Evolutionary conservation across 2,329 filamentous ascomycete species (phyloP).

Genomic region (Botrytis squamosa): DNA sequence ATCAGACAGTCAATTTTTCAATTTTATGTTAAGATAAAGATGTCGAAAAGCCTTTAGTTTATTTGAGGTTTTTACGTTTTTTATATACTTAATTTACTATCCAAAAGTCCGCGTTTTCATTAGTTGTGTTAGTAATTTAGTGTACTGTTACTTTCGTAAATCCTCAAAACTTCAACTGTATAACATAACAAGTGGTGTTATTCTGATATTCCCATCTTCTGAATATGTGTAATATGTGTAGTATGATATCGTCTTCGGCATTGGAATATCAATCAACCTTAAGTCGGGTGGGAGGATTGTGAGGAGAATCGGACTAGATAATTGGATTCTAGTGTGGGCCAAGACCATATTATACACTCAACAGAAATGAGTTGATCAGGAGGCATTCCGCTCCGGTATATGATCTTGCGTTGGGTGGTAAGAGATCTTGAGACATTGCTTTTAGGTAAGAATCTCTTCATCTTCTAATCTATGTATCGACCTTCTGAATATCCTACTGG

Average conservation of each 20-base stretch:
- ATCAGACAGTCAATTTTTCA: neutral
- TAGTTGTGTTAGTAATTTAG: neutral
- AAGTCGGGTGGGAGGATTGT: slow-evolving; percentile 49
- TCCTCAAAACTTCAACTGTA: slow-evolving; percentile 45
- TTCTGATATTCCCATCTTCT: slow-evolving; percentile 53
- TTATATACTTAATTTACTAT: neutral
- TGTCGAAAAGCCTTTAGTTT: neutral
- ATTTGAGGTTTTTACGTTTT: neutral
- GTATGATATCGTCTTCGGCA: slow-evolving; percentile 50
- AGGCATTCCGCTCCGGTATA: slow-evolving; percentile 60
- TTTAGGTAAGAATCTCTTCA: too few relatives aligned
- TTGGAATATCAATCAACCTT: slow-evolving; percentile 51
- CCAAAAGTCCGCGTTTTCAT: neutral
- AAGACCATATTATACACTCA: slow-evolving; percentile 45
- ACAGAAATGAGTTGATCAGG: slow-evolving; percentile 51
- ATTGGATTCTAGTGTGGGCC: slow-evolving; percentile 58
- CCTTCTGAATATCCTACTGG: slow-evolving; percentile 51
- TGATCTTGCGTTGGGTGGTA: slow-evolving; percentile 43
- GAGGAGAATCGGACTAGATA: slow-evolving; percentile 53
- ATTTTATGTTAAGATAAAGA: neutral
- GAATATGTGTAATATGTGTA: slow-evolving; percentile 43
- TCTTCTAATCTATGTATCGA: slow-evolving; percentile 40
- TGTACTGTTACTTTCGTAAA: slow-evolving; percentile 20
- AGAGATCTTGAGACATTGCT: neutral
- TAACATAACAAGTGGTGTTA: slow-evolving; percentile 52